A percentile compares a stretch with the other conserved stretches of the same genome.
Conservation (phyloP, 176 grass and related monocot genomes). For the Rhipidocladum racemiflorum region DNA sequence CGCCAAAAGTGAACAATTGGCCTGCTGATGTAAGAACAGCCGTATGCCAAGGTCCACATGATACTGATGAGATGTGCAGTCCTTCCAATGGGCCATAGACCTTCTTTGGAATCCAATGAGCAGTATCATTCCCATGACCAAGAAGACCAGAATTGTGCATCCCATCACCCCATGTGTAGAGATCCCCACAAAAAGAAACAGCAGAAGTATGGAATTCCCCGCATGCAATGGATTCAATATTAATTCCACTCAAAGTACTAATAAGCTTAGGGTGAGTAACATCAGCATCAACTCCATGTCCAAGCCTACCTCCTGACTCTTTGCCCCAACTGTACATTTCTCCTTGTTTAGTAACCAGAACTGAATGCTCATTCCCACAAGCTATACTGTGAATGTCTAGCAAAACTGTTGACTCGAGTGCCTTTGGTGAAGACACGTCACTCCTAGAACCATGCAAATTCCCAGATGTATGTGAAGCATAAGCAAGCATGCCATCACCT, state of each 20-base stretch:
- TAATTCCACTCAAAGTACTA: slow-evolving; percentile 40
- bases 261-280: slow-evolving; percentile 66
- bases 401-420: slow-evolving; percentile 54
- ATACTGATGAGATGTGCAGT: slow-evolving; percentile 55
- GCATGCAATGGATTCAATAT: slow-evolving; percentile 55
- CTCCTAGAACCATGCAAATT: slow-evolving; percentile 21
- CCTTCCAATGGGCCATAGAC: slow-evolving; percentile 53
- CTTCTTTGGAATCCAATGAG: slow-evolving; percentile 79
- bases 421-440: slow-evolving; percentile 56
- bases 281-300: slow-evolving; percentile 61
- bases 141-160: slow-evolving; percentile 56
- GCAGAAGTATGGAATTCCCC: slow-evolving; percentile 79
- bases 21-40: slow-evolving; percentile 60
- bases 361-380: slow-evolving; percentile 58
- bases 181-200: slow-evolving; percentile 62
- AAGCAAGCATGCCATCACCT: slow-evolving; percentile 42
- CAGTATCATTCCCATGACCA: slow-evolving; percentile 51
- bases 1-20: slow-evolving; percentile 67
- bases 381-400: slow-evolving; percentile 60
- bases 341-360: slow-evolving; percentile 73
- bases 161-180: slow-evolving; percentile 83
- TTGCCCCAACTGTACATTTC: slow-evolving; percentile 74
- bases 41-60: slow-evolving; percentile 77
- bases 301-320: slow-evolving; percentile 64
- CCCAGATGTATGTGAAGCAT: slow-evolving; percentile 34